phyloP scores from a whole-genome alignment of 305 asterid genomes.

The Fraxinus platypoda region DNA sequence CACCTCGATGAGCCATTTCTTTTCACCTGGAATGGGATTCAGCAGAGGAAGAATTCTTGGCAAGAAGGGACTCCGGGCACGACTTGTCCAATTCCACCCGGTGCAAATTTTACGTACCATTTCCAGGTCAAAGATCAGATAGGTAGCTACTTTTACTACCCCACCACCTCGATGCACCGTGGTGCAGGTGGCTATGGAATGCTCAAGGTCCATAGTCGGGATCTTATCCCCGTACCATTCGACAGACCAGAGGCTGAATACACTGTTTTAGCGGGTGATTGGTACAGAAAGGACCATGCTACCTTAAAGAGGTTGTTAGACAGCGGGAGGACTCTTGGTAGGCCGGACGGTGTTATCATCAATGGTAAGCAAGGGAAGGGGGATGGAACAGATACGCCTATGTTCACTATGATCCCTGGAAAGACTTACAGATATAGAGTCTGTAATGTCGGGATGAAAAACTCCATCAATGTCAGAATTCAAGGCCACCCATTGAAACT shows the following conservation, averaged over 20 bases:
- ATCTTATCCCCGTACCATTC: conserved; percentile 51
- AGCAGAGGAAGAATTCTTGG: conserved; percentile 60
- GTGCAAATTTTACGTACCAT: conserved; percentile 39
- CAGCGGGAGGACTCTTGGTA: conserved; percentile 40
- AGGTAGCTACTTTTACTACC: conserved; percentile 55
- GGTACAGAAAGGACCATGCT: conserved; percentile 40
- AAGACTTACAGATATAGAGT: conserved; percentile 57
- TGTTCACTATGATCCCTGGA: conserved; percentile 45
- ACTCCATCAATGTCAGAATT: conserved; percentile 53
- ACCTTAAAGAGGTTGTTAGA: conserved; percentile 36
- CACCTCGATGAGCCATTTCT: conserved; percentile 54
- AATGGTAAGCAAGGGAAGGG: conserved; percentile 51
- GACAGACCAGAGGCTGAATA: conserved; percentile 43
- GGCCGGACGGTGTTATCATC: conserved; percentile 52
- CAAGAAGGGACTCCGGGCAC: conserved; percentile 41
- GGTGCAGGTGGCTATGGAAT: conserved; percentile 55
- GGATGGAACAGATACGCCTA: conserved; percentile 29
- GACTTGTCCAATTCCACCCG: conserved; percentile 46
- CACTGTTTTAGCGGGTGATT: conserved; percentile 40
- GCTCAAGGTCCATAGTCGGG: conserved; percentile 40
- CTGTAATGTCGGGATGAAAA: conserved; percentile 68
- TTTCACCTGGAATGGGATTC: conserved; percentile 53
- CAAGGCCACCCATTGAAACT: conserved; percentile 54
- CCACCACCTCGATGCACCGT: conserved; percentile 45
- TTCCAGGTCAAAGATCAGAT: conserved; percentile 68